Percentiles rank a stretch among this genome's conserved stretches.
phyloP scores from a whole-genome alignment of 2,329 filamentous ascomycete genomes.

The Stagonosporopsis cucurbitacearum region DNA sequence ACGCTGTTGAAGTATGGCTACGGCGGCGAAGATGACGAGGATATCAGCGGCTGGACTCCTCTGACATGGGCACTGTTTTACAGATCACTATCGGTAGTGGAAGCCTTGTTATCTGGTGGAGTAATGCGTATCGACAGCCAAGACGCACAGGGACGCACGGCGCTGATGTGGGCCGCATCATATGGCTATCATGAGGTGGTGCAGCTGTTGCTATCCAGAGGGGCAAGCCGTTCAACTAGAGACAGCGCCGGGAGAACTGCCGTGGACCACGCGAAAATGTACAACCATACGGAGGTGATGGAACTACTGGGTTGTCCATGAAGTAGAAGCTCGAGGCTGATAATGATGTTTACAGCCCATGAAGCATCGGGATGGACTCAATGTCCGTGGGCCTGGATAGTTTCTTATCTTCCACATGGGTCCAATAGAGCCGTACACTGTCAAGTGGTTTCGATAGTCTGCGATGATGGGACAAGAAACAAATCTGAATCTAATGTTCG shows the following conservation, averaged over 20 bases:
- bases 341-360: no score
- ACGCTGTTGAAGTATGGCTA: background rate
- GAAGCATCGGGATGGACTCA: no score
- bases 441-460: no score
- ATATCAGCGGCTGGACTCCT: background rate
- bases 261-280: background rate
- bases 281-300: no score
- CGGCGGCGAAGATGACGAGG: background rate
- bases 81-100: background rate
- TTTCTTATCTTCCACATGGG: no score
- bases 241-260: background rate
- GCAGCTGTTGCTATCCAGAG: background rate
- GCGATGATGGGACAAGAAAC: no score
- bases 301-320: no score
- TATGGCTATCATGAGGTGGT: background rate
- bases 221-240: background rate
- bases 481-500: no score
- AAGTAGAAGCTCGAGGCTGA: no score
- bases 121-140: background rate
- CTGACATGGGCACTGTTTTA: background rate
- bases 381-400: no score
- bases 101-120: background rate
- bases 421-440: no score
- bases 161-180: background rate
- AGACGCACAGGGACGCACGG: background rate